Percentiles rank a stretch among this genome's conserved stretches.
These are phyloP conservation scores for Cystoisospora suis DNA, from an alignment of 169 alveolate species.

Conservation along the genomic window DNA sequence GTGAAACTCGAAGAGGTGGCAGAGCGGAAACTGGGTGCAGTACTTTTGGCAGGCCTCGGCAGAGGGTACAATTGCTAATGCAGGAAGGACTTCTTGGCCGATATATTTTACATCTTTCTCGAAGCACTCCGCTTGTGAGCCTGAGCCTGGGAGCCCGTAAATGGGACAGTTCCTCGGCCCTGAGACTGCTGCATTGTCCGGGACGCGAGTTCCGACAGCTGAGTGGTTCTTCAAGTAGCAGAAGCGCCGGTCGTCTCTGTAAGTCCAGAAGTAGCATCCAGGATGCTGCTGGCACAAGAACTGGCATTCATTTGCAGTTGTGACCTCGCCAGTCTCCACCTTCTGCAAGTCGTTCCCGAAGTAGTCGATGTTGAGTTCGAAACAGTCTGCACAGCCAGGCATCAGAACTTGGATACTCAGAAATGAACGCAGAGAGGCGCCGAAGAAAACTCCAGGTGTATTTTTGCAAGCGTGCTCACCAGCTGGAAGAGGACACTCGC, in stretches of 20 bases:
- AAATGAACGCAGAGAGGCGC: too few relatives aligned
- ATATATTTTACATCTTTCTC: background rate
- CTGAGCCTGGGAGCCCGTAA: background rate
- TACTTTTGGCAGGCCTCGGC: background rate
- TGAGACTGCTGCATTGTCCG: background rate
- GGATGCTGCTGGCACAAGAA: slow-evolving; percentile 7
- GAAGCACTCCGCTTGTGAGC: background rate
- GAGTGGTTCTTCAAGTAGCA: background rate
- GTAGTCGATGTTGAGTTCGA: slow-evolving; percentile 1
- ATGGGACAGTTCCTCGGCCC: slow-evolving; percentile 1
- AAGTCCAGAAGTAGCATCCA: background rate
- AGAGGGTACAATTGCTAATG: background rate
- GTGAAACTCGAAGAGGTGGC: slow-evolving; percentile 24
- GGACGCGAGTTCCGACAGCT: background rate
- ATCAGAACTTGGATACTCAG: background rate
- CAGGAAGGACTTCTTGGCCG: slow-evolving; percentile 8
- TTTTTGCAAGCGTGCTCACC: background rate
- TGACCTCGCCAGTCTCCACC: background rate
- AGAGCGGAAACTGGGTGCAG: background rate
- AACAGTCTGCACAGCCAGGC: background rate
- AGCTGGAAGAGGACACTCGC: slow-evolving; percentile 8
- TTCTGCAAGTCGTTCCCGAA: slow-evolving; percentile 29
- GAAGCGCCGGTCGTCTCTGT: background rate
- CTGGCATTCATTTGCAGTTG: slow-evolving; percentile 10
- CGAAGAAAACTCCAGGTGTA: too few relatives aligned